Evolutionary conservation across 441 rosid genomes (phyloP), one percentile per base, ranked within the genome.

Genomic region (Euphorbia celastroides): DNA sequence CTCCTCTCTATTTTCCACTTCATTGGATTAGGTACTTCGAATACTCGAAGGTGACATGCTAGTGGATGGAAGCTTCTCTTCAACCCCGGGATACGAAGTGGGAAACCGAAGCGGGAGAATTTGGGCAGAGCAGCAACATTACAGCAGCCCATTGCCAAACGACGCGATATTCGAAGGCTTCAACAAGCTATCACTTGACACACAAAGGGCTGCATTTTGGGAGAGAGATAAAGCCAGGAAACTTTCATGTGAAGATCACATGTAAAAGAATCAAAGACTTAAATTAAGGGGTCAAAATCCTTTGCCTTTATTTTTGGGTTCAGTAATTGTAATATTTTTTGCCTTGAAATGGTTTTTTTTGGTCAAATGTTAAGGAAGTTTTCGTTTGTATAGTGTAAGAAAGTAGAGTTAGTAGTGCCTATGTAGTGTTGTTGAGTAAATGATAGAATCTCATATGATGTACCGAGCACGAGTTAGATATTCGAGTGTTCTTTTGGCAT

Each of bases 51-150:
- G 87, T 46, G 90, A 84, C 54, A 38, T 78, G 31, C 71, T 80
- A 63, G 73, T 82, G 81, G 73, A 78, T 62, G 38, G 9, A 34
- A 34, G 38, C 38, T 34, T 4, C 38, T 34, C 5, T 12, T 80
- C 97, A 2, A 83, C 96, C 7, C 91, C 99, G 0, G 82, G 87
- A 4, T 88, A 79, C 67, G 96, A 89, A 20, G 83, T 76, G 59
- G 98, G 99, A 64, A 92, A 79, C 84, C 80, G 82, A 44, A 91
- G 97, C 36, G 90, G 96, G 17, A 75, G 96, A 65, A 78, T 86
- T 27, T 86, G 87, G 88, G 76, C 70, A 14, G 89, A 89, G 48
- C 84, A 73, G 25, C 75, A 68, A 20, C 79, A 65, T 32, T 82
- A 80, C 62, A 80, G 77, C 56, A 77, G 91, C 16, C 84, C 82